Percentiles rank a stretch among this genome's conserved stretches.
phyloP scores from a whole-genome alignment of 805 yeast genomes.

The Ogataea populi-albae region DNA sequence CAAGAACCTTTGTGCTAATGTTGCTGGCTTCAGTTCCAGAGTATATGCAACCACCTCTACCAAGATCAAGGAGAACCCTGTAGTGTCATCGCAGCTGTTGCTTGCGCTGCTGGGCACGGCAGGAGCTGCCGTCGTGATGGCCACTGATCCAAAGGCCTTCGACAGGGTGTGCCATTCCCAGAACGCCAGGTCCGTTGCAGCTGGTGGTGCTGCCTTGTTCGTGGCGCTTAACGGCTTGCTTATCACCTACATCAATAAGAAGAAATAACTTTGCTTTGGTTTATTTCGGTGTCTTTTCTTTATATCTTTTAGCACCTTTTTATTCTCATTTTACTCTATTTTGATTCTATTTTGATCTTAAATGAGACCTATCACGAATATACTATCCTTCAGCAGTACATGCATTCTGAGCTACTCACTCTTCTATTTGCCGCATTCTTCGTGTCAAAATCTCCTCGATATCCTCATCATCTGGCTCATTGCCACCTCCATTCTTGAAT shows the following conservation, averaged over 20 bases:
- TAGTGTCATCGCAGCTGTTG: slow-evolving; percentile 21
- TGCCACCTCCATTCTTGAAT: slow-evolving; percentile 34
- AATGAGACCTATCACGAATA: slow-evolving; percentile 5
- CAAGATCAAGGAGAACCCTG: slow-evolving; percentile 20
- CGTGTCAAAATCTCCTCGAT: slow-evolving; percentile 43
- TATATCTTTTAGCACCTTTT: neutral
- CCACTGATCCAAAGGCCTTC: slow-evolving; percentile 16
- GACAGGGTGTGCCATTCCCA: slow-evolving; percentile 10
- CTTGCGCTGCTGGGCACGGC: slow-evolving; percentile 21
- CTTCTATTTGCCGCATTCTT: slow-evolving; percentile 34
- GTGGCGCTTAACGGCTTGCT: slow-evolving; percentile 19
- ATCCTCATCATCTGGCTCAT: slow-evolving; percentile 46
- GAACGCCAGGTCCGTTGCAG: slow-evolving; percentile 9
- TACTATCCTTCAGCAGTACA: no score
- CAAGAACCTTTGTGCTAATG: slow-evolving; percentile 10
- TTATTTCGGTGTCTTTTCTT: neutral
- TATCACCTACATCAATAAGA: slow-evolving; percentile 17
- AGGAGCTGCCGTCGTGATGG: slow-evolving; percentile 15
- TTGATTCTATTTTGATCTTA: neutral
- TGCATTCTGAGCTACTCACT: no score
- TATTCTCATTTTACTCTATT: neutral
- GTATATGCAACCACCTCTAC: slow-evolving; percentile 13
- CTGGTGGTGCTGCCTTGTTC: slow-evolving; percentile 14
- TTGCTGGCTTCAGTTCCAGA: slow-evolving; percentile 10
- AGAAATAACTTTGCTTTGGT: slow-evolving; percentile 6